These are phyloP conservation scores for Nicotiana tomentosiformis DNA, from an alignment of 257 asterid species.

Conservation along the genomic window DNA sequence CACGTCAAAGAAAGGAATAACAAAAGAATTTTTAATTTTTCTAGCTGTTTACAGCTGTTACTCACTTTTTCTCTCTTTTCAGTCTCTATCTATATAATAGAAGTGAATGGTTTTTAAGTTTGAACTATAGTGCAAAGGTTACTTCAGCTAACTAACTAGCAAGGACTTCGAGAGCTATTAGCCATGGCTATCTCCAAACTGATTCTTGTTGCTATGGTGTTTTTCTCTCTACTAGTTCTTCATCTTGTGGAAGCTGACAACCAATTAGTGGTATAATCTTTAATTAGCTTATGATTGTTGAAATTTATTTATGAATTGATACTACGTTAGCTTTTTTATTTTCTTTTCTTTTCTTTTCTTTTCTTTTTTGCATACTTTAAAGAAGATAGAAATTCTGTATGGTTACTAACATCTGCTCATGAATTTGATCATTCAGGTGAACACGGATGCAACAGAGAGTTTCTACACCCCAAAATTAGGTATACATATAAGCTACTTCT, in stretches of 20 bases:
- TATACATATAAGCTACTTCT: not conserved
- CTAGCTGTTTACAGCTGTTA: not conserved
- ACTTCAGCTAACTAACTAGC: not conserved
- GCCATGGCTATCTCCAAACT: not conserved
- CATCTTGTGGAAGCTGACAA: not conserved
- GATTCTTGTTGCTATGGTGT: not conserved
- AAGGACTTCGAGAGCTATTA: not conserved
- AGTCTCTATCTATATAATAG: not conserved
- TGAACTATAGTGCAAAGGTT: not conserved
- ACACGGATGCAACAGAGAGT: not conserved
- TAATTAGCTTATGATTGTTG: not conserved
- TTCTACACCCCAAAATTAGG: not conserved
- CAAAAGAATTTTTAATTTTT: not conserved
- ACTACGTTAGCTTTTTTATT: not conserved
- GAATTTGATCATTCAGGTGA: not conserved
- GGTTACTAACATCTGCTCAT: not conserved
- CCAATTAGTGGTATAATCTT: not conserved
- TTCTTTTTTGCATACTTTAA: not conserved
- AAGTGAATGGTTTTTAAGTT: not conserved
- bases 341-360: too few species aligned
- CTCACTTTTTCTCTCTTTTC: not conserved
- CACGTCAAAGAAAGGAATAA: not conserved
- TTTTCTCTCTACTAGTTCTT: not conserved
- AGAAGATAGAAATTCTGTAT: not conserved
- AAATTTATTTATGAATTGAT: too few species aligned